Conservation (phyloP, 1,139 yeast species). For the Lodderomyces margitis region DNA sequence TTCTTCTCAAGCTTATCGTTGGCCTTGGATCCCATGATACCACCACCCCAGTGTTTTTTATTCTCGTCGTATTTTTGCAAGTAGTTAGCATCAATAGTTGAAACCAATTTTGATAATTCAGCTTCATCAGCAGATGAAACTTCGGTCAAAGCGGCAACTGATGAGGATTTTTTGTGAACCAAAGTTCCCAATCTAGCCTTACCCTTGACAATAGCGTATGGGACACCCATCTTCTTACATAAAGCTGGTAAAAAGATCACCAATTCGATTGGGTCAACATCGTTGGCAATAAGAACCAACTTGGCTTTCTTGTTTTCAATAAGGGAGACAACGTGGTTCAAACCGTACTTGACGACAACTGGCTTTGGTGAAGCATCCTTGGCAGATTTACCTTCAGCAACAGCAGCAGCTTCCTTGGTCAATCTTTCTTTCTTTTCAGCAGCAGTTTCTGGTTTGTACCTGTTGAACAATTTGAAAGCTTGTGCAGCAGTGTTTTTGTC, state of each 20-base stretch:
- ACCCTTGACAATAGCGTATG: constrained; percentile 97
- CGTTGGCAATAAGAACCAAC: constrained; percentile 95
- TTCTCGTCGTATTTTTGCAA: constrained; percentile 87
- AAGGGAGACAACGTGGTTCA: constrained; percentile 95
- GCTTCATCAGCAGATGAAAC: constrained; percentile 93
- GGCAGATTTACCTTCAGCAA: constrained; percentile 95
- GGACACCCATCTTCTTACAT: constrained; percentile 99
- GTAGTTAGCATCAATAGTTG: constrained; percentile 92
- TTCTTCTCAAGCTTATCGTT: constrained; percentile 60
- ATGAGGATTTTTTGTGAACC: constrained; percentile 94
- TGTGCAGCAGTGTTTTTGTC: constrained; percentile 98
- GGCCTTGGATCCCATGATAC: constrained; percentile 93
- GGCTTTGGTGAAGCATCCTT: constrained; percentile 97
- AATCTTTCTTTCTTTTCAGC: constrained; percentile 99
- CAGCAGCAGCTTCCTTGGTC: constrained; percentile 97
- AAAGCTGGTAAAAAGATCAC: constrained; percentile 96
- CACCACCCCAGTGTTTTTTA: constrained; percentile 99
- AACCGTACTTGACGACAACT: constrained; percentile 92
- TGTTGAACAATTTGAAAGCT: constrained; percentile 94
- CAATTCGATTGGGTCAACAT: constrained; percentile 97
- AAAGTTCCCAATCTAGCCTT: constrained; percentile 98
- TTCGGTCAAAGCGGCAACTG: constrained; percentile 96
- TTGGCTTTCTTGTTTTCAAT: constrained; percentile 98
- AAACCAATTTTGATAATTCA: constrained; percentile 85
- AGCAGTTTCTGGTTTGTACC: constrained; percentile 96